A percentile compares a stretch with the other conserved stretches of the same genome.
Evolutionary conservation across 306 rosid genomes (phyloP).

Genomic region (Delonix regia): DNA sequence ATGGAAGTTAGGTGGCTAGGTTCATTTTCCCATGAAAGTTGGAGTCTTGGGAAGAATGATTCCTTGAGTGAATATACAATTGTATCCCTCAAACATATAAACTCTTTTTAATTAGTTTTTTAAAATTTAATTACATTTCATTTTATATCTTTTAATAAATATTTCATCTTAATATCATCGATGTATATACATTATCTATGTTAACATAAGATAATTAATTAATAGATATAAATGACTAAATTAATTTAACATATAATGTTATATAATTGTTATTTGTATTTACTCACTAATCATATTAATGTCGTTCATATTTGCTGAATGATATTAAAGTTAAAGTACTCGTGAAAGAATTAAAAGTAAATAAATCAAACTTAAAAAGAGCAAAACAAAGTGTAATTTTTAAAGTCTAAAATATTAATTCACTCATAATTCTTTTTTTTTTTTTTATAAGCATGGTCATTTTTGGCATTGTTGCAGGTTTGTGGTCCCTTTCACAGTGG

Average conservation of each 20-base stretch:
- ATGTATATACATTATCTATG: background rate
- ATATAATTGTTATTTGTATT: too few relatives aligned
- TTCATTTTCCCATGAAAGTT: slow-evolving; percentile 46
- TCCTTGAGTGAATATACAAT: background rate
- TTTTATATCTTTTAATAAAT: background rate
- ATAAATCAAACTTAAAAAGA: background rate
- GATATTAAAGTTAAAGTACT: too few relatives aligned
- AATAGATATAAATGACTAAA: background rate
- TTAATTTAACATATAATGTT: too few relatives aligned
- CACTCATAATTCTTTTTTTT: background rate
- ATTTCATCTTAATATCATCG: background rate
- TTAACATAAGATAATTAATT: background rate
- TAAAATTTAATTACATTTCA: background rate
- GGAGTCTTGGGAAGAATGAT: slow-evolving; percentile 10
- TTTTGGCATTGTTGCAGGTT: slow-evolving; percentile 4
- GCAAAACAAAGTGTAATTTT: background rate
- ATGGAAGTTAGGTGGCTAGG: slow-evolving; percentile 19
- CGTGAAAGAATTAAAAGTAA: too few relatives aligned
- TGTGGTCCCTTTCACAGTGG: slow-evolving; percentile 21
- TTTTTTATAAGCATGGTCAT: slow-evolving; percentile 24
- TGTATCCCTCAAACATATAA: too few relatives aligned
- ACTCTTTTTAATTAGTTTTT: too few relatives aligned
- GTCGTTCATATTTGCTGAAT: too few relatives aligned
- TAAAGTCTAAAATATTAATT: background rate
- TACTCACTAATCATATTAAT: too few relatives aligned